Percentiles rank a stretch among this genome's conserved stretches.
phyloP scores from a whole-genome alignment of 148 eudicot genomes.

The Polygonum aviculare region DNA sequence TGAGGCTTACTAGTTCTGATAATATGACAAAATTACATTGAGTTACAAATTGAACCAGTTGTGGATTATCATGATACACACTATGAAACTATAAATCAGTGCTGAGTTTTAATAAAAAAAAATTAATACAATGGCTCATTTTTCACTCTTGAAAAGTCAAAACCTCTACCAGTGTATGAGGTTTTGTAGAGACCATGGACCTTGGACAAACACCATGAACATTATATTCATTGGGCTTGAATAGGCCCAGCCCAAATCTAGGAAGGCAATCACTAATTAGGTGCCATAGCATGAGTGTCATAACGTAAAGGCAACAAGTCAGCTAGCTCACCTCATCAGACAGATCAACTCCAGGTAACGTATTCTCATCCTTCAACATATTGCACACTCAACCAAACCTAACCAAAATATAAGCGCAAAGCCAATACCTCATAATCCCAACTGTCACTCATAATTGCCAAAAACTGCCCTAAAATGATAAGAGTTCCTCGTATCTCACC shows the following conservation, averaged over 20 bases:
- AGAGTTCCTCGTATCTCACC: not conserved
- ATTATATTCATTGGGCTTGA: not conserved
- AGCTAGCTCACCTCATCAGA: not conserved
- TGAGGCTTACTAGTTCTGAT: too few species aligned
- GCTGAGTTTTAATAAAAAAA: too few species aligned
- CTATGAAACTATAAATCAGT: too few species aligned
- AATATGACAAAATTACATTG: too few species aligned
- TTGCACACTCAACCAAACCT: conserved; percentile 4
- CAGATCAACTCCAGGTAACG: conserved; percentile 1
- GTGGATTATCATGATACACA: too few species aligned
- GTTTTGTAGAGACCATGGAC: too few species aligned
- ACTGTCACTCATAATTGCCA: not conserved
- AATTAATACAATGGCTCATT: too few species aligned
- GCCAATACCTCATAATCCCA: not conserved
- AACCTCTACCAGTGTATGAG: too few species aligned
- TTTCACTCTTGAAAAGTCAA: too few species aligned
- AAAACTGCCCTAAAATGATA: too few species aligned
- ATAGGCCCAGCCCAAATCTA: not conserved
- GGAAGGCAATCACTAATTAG: not conserved
- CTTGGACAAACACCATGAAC: too few species aligned
- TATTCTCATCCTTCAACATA: not conserved
- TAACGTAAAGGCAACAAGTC: not conserved
- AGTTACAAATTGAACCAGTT: too few species aligned
- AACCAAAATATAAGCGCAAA: not conserved
- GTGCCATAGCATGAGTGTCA: not conserved